phyloP scores from a whole-genome alignment of 148 eudicot species.

The Amaranthus palmeri region DNA sequence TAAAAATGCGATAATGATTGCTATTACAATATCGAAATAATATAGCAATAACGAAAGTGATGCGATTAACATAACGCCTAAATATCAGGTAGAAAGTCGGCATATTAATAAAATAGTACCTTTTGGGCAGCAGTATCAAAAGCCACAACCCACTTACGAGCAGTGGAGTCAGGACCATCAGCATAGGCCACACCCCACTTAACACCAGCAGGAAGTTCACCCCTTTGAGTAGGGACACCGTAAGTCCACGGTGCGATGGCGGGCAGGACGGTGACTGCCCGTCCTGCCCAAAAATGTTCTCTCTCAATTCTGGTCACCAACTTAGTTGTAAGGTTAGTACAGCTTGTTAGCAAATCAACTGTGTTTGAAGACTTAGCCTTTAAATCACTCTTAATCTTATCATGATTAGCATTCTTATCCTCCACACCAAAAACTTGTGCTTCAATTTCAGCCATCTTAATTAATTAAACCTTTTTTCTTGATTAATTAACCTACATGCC shows the following conservation, averaged over 20 bases:
- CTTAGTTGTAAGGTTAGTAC: background rate
- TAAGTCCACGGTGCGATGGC: background rate
- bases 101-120: background rate
- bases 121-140: background rate
- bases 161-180: constrained; percentile 6
- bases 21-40: too few species aligned
- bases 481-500: too few species aligned
- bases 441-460: background rate
- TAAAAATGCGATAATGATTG: too few species aligned
- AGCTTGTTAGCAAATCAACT: background rate
- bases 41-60: too few species aligned
- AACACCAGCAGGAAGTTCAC: background rate
- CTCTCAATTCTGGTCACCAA: background rate
- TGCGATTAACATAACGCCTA: too few species aligned
- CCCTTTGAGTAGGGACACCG: background rate
- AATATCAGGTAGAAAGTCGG: too few species aligned
- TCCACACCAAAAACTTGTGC: background rate
- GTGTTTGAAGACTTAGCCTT: background rate
- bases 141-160: constrained; percentile 14
- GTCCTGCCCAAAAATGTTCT: constrained; percentile 4
- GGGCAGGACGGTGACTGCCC: background rate
- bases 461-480: too few species aligned
- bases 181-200: constrained; percentile 1
- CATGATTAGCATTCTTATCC: background rate
- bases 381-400: background rate